A percentile compares a stretch with the other conserved stretches of the same genome.
phyloP scores from a whole-genome alignment of 148 eudicot species.

The Vaccinium macrocarpon region DNA sequence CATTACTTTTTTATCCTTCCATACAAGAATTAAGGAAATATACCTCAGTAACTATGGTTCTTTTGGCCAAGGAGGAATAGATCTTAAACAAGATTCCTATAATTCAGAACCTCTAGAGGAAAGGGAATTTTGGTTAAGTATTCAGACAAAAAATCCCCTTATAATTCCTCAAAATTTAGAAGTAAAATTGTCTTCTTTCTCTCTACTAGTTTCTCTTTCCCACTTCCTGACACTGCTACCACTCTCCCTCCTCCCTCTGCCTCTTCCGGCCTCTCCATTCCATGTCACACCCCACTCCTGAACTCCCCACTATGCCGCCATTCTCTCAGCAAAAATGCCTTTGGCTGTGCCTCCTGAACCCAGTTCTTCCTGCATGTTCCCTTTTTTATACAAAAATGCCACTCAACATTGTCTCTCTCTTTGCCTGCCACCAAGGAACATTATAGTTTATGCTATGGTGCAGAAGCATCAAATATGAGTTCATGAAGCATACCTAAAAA shows the following conservation, averaged over 20 bases:
- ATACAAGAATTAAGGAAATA: not conserved
- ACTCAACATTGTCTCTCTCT: not conserved
- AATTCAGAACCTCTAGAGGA: not conserved
- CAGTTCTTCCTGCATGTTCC: not conserved
- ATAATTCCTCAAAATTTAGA: not conserved
- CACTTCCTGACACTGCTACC: not conserved
- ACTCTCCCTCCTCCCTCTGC: not conserved
- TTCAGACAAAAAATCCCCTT: not conserved
- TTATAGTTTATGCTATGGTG: not conserved
- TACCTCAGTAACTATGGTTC: not conserved
- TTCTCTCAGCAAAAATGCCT: not conserved
- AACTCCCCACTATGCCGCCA: not conserved
- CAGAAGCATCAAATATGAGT: not conserved
- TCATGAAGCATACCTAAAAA: not conserved
- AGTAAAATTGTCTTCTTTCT: not conserved
- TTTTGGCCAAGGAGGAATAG: not conserved
- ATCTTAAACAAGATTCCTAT: not conserved
- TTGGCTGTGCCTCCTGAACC: conserved; percentile 1
- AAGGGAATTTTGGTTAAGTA: not conserved
- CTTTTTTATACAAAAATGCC: not conserved
- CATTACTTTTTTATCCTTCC: no score
- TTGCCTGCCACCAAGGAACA: not conserved
- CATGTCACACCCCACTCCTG: not conserved
- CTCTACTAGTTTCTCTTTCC: not conserved
- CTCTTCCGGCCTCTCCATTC: not conserved